These are phyloP conservation scores for Xylaria sp. DNA, from an alignment of 2,329 filamentous ascomycete species.

Conservation along the genomic window DNA sequence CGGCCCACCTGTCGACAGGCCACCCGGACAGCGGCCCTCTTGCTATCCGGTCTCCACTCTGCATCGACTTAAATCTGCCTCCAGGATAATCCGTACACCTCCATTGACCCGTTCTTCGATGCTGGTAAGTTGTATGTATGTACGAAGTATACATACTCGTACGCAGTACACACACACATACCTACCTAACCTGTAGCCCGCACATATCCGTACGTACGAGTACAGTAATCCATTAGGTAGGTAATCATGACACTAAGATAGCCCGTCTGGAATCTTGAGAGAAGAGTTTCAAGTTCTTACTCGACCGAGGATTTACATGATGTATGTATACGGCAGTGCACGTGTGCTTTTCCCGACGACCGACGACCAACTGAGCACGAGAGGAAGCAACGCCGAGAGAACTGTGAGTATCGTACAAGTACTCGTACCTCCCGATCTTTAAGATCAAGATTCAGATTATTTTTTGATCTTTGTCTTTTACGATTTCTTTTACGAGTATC, in stretches of 20 bases:
- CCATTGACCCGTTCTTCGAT: neutral
- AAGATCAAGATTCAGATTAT: no score
- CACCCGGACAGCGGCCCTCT: constrained; percentile 23
- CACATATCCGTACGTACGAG: constrained; percentile 10
- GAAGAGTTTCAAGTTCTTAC: neutral
- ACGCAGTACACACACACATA: no score
- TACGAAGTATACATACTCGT: no score
- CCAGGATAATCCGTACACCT: neutral
- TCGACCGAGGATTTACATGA: neutral
- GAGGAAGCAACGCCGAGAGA: neutral
- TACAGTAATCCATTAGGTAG: no score
- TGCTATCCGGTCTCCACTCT: constrained; percentile 15
- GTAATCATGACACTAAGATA: constrained; percentile 15
- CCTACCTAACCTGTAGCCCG: neutral
- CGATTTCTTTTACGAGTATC: no score
- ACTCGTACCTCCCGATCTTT: no score
- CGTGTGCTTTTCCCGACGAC: neutral
- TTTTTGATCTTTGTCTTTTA: no score
- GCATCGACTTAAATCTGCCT: neutral
- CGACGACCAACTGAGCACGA: neutral
- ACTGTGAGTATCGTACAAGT: no score
- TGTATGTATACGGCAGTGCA: neutral
- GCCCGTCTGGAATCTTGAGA: neutral
- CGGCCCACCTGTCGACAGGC: constrained; percentile 8
- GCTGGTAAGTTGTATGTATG: no score